Evolutionary conservation across 257 asterid genomes (phyloP), one percentile per base, ranked within the genome.

Genomic region (Verbena officinalis): DNA sequence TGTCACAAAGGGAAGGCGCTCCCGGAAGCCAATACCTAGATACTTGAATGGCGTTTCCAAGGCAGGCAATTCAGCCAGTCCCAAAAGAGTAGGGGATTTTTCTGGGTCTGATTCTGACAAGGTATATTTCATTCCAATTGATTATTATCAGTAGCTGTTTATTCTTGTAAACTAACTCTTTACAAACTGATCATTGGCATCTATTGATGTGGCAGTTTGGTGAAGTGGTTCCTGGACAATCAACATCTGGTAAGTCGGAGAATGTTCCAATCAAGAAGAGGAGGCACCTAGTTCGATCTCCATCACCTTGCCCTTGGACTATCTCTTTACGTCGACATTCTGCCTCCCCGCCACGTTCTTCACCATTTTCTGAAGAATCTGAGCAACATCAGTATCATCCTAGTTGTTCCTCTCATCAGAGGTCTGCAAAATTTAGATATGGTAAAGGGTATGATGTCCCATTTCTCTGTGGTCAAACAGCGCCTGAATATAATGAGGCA

Each of bases 31-130:
- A 11, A 74, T 56, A 14, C 82, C 86, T 15, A 84, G 90, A 77
- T 75, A 77, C 62, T 70, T 72, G 55, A 87, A 80, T 49, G 67
- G 74, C 62, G 66, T 45, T 62, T 67, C 73, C 19, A 82, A 78
- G 59, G 70, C 44, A 36, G 71, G 74, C 63, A 71, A 71, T 57
- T 61, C 74, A 16, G 63, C 42, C 63, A 85, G 89, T 71, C 96
- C 95, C 23, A 84, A 87, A 67, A 83, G 92, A 72, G 90, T 87
- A 12, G 87, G 88, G 42, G 91, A 84, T 65, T 80, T 84, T 74
- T 78, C 86, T 19, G 84, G 82, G 50, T 87, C 90, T 49, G 95
- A 86, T 67, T 83, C 87, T 17, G 96, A 90, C 58, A 91, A 86
- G 89, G 96, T 84, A 73, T 48, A 11, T 55, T 45, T 40, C 30